Evolutionary conservation across 2,329 filamentous ascomycete species (phyloP).

Genomic region (Trichoderma atroviride): DNA sequence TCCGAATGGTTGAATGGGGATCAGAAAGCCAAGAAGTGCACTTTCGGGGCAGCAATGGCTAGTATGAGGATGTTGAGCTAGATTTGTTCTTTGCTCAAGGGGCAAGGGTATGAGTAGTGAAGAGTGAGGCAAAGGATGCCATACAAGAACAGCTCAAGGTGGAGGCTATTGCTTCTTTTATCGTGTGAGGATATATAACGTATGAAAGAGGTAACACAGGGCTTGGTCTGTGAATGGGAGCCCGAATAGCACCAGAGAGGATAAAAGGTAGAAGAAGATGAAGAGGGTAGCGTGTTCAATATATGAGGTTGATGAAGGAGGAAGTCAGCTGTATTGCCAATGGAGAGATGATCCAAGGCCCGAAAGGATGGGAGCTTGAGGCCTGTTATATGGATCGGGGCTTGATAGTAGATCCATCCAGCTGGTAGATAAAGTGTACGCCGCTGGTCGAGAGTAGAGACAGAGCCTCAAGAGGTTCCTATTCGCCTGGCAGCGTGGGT

Average conservation of each 20-base stretch:
- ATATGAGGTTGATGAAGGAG: neutral
- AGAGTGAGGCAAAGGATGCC: neutral
- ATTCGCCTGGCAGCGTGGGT: neutral
- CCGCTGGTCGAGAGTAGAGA: neutral
- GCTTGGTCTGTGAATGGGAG: neutral
- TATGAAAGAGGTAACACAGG: neutral
- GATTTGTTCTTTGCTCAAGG: neutral
- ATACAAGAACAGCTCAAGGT: neutral
- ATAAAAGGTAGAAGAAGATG: neutral
- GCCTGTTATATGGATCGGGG: slow-evolving; percentile 21
- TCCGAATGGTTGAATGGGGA: neutral
- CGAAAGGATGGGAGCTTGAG: slow-evolving; percentile 1
- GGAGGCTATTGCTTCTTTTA: neutral
- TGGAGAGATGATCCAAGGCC: slow-evolving; percentile 13
- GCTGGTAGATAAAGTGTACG: neutral
- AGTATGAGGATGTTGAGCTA: neutral
- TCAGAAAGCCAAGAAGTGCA: neutral
- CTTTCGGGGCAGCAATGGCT: neutral
- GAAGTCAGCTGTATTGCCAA: neutral
- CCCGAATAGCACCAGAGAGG: neutral
- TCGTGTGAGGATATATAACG: neutral
- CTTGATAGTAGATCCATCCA: slow-evolving; percentile 13
- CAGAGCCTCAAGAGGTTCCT: slow-evolving; percentile 1
- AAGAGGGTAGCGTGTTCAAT: neutral
- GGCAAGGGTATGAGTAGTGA: neutral